Evolutionary conservation across 768 basidiomycete genomes (phyloP).

Genomic region (Kwoniella shandongensis): DNA sequence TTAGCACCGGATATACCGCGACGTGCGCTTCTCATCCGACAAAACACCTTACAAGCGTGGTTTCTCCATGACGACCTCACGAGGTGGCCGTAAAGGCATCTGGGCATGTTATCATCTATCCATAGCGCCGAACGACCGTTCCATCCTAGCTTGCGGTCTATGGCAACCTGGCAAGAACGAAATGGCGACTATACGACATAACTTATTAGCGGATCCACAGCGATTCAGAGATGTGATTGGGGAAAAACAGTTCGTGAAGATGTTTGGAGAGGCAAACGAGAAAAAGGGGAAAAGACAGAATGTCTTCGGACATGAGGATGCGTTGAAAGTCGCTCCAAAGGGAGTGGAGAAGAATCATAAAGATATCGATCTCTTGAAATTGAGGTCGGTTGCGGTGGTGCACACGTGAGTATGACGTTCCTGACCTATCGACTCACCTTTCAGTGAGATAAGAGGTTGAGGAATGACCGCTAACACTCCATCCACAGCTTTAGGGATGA

Average conservation of each 20-base stretch:
- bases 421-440: background rate
- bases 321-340: constrained; percentile 87
- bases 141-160: constrained; percentile 72
- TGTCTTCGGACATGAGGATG: constrained; percentile 83
- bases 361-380: constrained; percentile 89
- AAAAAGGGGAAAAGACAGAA: constrained; percentile 64
- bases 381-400: constrained; percentile 71
- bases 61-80: constrained; percentile 78
- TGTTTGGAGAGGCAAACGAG: constrained; percentile 71
- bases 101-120: constrained; percentile 76
- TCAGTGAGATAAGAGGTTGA: background rate
- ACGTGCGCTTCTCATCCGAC: constrained; percentile 89
- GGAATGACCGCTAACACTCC: background rate
- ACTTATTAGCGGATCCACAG: constrained; percentile 64
- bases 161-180: constrained; percentile 64
- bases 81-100: constrained; percentile 84
- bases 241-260: constrained; percentile 66
- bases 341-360: constrained; percentile 79
- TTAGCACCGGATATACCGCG: constrained; percentile 83
- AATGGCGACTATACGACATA: constrained; percentile 72
- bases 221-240: constrained; percentile 70
- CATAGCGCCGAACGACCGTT: constrained; percentile 60
- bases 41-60: constrained; percentile 92
- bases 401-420: constrained; percentile 60
- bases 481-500: constrained; percentile 67